Percentiles rank a stretch among this genome's conserved stretches.
Conservation (phyloP, 257 asterid species). For the Catharanthus roseus region DNA sequence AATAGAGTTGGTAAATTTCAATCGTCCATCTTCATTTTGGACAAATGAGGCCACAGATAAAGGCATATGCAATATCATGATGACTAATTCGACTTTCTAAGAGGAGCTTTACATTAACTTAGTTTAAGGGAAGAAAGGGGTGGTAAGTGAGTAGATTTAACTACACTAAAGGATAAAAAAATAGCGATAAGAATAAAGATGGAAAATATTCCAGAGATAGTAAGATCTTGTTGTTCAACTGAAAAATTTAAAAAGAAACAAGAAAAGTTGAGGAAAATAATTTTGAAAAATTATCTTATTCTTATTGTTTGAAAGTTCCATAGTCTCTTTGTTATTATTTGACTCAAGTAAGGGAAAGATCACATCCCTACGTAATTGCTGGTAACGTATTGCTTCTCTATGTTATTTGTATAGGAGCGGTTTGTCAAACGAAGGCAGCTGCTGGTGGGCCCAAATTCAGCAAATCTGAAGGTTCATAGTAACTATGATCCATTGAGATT, state of each 20-base stretch:
- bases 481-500: background rate
- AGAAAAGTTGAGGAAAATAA: background rate
- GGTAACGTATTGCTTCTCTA: background rate
- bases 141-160: too few species aligned
- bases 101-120: too few species aligned
- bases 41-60: background rate
- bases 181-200: background rate
- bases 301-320: too few species aligned
- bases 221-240: background rate
- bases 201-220: background rate
- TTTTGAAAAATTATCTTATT: background rate
- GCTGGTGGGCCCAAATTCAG: conserved; percentile 78
- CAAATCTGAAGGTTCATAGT: conserved; percentile 58
- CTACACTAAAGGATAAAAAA: background rate
- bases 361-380: background rate
- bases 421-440: conserved; percentile 74
- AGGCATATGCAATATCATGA: background rate
- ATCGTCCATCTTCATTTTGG: background rate
- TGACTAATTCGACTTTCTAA: background rate
- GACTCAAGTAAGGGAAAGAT: background rate
- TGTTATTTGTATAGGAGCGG: conserved; percentile 46
- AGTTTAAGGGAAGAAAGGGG: too few species aligned
- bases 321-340: background rate
- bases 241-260: background rate
- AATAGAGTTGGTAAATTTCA: background rate